These are phyloP conservation scores for Fagus crenata DNA, from an alignment of 306 rosid genomes.

Conservation along the genomic window DNA sequence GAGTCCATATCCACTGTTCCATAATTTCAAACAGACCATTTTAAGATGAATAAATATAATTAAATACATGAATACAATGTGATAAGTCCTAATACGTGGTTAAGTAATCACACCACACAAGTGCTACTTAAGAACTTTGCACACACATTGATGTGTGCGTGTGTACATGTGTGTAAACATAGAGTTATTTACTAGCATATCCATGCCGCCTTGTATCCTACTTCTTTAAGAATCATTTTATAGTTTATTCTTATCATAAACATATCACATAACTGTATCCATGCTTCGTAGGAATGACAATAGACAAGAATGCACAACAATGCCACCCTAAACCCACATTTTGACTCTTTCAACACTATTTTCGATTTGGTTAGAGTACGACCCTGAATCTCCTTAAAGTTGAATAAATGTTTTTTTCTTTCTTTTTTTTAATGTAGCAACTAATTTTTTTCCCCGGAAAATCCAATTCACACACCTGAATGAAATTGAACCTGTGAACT, in stretches of 20 bases:
- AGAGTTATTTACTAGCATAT: neutral
- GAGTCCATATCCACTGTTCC: neutral
- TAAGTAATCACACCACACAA: neutral
- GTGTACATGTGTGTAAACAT: neutral
- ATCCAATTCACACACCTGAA: neutral
- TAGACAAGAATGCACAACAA: neutral
- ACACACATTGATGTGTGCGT: neutral
- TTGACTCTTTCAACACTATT: neutral
- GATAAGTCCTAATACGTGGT: neutral
- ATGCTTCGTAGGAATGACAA: neutral
- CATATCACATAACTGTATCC: neutral
- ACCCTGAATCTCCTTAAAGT: neutral
- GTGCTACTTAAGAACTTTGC: too few relatives aligned
- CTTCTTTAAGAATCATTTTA: neutral
- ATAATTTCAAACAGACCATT: neutral
- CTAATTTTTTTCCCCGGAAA: neutral
- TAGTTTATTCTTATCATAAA: neutral
- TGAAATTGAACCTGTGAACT: neutral
- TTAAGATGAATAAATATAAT: neutral
- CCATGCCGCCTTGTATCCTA: neutral
- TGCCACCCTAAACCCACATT: neutral
- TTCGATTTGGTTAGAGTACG: neutral
- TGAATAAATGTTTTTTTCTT: neutral
- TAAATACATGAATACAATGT: neutral
- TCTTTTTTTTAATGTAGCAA: neutral